Conservation (phyloP, 768 basidiomycete genomes). For the Podaxis carcinomalis region DNA sequence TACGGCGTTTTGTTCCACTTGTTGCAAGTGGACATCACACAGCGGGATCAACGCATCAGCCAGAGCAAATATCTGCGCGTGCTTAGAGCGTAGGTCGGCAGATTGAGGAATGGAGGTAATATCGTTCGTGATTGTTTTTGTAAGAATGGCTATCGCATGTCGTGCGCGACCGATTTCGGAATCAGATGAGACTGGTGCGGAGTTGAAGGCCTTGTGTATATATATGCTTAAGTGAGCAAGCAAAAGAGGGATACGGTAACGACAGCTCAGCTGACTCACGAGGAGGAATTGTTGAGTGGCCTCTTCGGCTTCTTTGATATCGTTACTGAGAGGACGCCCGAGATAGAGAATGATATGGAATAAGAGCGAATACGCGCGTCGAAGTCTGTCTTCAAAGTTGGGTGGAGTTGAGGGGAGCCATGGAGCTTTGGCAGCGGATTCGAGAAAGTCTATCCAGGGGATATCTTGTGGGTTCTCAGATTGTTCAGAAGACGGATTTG, state of each 20-base stretch:
- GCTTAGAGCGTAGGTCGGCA: not conserved
- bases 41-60: slow-evolving; percentile 1
- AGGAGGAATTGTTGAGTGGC: not conserved
- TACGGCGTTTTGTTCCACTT: not conserved
- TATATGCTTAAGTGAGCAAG: too few relatives aligned
- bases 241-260: not conserved
- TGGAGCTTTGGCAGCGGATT: slow-evolving; percentile 1
- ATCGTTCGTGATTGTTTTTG: not conserved
- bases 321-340: not conserved
- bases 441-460: slow-evolving; percentile 8
- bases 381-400: slow-evolving; percentile 2
- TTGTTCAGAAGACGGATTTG: not conserved
- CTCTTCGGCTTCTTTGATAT: not conserved
- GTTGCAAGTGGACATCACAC: slow-evolving; percentile 6
- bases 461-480: not conserved
- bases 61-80: slow-evolving; percentile 4
- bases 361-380: slow-evolving; percentile 4
- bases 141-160: not conserved
- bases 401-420: slow-evolving; percentile 9
- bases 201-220: slow-evolving; percentile 1
- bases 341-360: slow-evolving; percentile 10
- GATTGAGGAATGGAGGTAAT: slow-evolving; percentile 1
- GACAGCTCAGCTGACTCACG: not conserved
- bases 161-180: slow-evolving; percentile 13
- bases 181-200: not conserved